Evolutionary conservation across 345 rosid species (phyloP), one percentile per base, ranked within the genome.

Genomic region (Gossypium mustelinum): DNA sequence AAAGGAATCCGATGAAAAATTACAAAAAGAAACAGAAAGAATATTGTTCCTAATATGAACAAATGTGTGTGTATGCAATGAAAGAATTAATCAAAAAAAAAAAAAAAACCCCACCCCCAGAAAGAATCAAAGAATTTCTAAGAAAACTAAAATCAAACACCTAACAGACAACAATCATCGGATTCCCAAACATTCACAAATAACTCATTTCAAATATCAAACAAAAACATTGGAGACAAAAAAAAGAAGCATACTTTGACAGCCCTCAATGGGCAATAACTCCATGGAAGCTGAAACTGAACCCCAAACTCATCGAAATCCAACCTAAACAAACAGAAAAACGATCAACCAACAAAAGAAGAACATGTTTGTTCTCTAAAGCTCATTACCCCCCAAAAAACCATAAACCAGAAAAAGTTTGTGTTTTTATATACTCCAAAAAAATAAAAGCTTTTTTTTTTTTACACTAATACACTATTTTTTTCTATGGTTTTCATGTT

Each of bases 141-240:
- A 76, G 68, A 6, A 11, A 67, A 62, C 50, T 81, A 81, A 77
- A 51, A 73, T 72, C 73, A 85, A 81, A 86, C 80, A 85, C 82
- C 87, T 86, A 89, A 75, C 84, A 83, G 68, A 83, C 86, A 89
- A 85, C 82, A 86, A 84, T 91, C 99, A 92, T 92, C 97, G 97
- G 99, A 91, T 92, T 89, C 99, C 98, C 77, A 66, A 79, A 76
- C 77, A 72, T 76, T 81, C 81, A 79, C 72, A 80, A 76, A 75
- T 67, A 82, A 80, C 63, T 86, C 92, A 89, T 87, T 73, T 84
- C 58, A 34, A 34, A 34, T 34, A 34, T 34, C 41, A 34, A 34
- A 34, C 41, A 34, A 34, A 34, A 34, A 34, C 41, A 34, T 34
- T 34, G 41, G 41, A 34, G 41, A 34, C 41, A 34, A 34, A 34